Percentiles rank a stretch among this genome's conserved stretches.
phyloP scores from a whole-genome alignment of 352 stramenopile species.

The Globisporangium paddicum region DNA sequence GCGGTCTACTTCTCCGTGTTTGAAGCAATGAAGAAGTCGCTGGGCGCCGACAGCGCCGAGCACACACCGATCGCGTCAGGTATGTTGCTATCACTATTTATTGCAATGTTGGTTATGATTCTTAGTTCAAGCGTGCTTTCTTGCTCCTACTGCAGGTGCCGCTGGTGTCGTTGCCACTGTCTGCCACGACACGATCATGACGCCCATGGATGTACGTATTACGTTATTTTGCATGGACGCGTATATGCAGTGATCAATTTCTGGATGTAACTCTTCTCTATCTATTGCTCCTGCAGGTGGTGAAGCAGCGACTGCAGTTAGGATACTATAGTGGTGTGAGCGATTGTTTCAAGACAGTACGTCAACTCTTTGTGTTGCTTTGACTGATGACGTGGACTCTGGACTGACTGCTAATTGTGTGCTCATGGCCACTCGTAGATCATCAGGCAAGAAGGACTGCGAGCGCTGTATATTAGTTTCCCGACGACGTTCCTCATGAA shows the following conservation, averaged over 20 bases:
- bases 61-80: constrained; percentile 70
- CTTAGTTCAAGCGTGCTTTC: no score
- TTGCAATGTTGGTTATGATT: background rate
- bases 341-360: constrained; percentile 86
- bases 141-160: constrained; percentile 43
- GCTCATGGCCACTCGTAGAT: constrained; percentile 50
- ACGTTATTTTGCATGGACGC: background rate
- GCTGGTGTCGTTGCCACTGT: constrained; percentile 93
- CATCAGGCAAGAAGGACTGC: constrained; percentile 67
- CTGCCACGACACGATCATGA: constrained; percentile 98
- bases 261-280: background rate
- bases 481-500: constrained; percentile 98
- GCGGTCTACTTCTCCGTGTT: constrained; percentile 93
- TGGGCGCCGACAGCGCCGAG: constrained; percentile 66
- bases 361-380: background rate
- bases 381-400: no score
- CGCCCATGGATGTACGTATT: constrained; percentile 91
- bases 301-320: constrained; percentile 99
- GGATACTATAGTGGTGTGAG: constrained; percentile 94
- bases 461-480: constrained; percentile 93
- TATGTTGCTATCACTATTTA: constrained; percentile 6
- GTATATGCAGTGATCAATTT: no score
- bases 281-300: constrained; percentile 44
- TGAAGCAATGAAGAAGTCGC: constrained; percentile 81
- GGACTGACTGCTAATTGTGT: no score